Conservation (phyloP, 495 filamentous ascomycete genomes). For the Neurospora hispaniola region DNA sequence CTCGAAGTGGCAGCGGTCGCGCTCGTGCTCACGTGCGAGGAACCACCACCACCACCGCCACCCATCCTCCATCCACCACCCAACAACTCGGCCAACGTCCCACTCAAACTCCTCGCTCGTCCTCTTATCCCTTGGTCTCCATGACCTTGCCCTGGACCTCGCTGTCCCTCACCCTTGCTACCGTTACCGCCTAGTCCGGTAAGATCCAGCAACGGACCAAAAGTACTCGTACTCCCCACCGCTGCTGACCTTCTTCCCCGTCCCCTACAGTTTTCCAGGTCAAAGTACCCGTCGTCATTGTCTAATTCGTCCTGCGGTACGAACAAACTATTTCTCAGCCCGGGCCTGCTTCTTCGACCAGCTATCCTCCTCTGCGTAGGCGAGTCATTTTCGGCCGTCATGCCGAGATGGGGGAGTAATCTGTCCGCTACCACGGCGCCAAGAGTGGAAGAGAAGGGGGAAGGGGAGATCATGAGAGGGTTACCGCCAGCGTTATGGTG, state of each 20-base stretch:
- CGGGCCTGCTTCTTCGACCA: slow-evolving; percentile 21
- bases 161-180: not conserved
- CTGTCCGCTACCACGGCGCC: slow-evolving; percentile 36
- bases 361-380: slow-evolving; percentile 10
- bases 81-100: slow-evolving; percentile 38
- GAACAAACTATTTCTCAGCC: slow-evolving; percentile 33
- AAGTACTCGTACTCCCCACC: slow-evolving; percentile 9
- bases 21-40: not conserved
- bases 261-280: slow-evolving; percentile 2
- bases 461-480: slow-evolving; percentile 33
- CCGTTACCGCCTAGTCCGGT: not conserved
- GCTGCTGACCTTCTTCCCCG: slow-evolving; percentile 5
- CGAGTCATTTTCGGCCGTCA: not conserved
- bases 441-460: slow-evolving; percentile 37
- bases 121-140: slow-evolving; percentile 15
- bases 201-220: not conserved
- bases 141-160: not conserved
- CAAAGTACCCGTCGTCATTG: slow-evolving; percentile 4
- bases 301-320: slow-evolving; percentile 25
- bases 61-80: slow-evolving; percentile 2
- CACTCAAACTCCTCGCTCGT: slow-evolving; percentile 40
- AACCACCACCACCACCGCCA: not conserved
- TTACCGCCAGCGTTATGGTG: not conserved
- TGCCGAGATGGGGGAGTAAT: slow-evolving; percentile 26
- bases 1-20: not conserved